Base-by-base conservation (phyloP, 208 protist species). In the Leishmania guyanensis region DNA sequence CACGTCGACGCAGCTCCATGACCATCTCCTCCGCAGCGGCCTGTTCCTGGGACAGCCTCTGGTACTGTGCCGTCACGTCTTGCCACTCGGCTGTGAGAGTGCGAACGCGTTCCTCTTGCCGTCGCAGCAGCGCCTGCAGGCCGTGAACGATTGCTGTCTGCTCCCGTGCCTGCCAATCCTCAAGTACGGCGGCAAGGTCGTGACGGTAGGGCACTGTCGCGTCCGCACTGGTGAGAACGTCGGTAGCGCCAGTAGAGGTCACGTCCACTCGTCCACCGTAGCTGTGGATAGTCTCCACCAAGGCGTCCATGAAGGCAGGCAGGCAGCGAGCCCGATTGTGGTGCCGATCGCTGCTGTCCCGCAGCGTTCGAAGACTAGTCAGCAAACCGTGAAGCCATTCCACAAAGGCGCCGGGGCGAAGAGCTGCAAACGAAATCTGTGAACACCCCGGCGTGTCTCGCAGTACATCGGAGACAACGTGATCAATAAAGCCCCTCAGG, bases 1-100 rank as follows among this genome's bases (percentile, higher is more conserved):
- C 95, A 16, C 87, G 88, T 29, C 86, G 89, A 10, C 91, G 92
- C 56, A 98, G 87, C 76, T 95, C 91, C 78, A 94, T 50, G 1
- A 98, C 72, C 17, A 87, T 90, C 10, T 86, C 81, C 79, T 95
- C 89, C 20, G 91, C 92, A 51, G 84, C 78, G 10, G 36, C 66
- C 62, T 96, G 93, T 72, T 94, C 92, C 78, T 90, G 82, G 39
- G 84, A 48, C n/a, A 96, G 78, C 2, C 89, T 86, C n/a, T 88
- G 79, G 46, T 88, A 90, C 77, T 88, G 85, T 54, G 90, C 86
- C 12, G 60, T 86, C 17, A 90, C 75, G 22, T 86, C 78, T 70
- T 95, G 87, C 89, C 87, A 93, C 70, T 95, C 85, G 5, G 79
- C 76, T 58, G 68, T 75, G 36, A 75, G 5, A 2, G 75, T 46